Evolutionary conservation across 495 filamentous ascomycete species (phyloP).

Genomic region (Trichoderma asperelloides): DNA sequence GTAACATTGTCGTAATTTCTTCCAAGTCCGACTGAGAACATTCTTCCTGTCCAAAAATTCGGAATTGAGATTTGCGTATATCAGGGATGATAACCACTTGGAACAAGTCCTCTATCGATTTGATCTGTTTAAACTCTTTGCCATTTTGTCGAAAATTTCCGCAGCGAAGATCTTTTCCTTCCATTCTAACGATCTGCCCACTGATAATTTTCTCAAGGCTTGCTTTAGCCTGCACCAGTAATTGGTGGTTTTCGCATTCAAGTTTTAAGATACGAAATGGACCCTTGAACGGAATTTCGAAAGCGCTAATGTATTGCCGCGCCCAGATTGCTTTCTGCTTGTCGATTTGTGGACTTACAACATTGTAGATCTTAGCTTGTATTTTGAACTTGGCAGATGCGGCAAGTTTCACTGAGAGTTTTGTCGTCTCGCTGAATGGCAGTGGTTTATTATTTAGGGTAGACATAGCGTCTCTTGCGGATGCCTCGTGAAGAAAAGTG

Average conservation of each 20-base stretch:
- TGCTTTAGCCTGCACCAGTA: conserved; percentile 29
- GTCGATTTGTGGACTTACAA: not conserved
- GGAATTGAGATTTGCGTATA: conserved; percentile 20
- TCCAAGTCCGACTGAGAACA: not conserved
- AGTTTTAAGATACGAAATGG: not conserved
- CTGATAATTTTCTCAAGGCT: conserved; percentile 23
- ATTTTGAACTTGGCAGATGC: not conserved
- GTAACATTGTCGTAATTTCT: conserved; percentile 13
- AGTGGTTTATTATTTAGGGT: not conserved
- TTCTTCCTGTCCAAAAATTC: not conserved
- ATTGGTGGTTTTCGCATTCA: conserved; percentile 19
- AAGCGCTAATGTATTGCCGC: not conserved
- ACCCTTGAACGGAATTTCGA: not conserved
- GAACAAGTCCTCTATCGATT: conserved; percentile 13
- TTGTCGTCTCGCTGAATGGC: not conserved
- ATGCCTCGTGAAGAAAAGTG: not conserved
- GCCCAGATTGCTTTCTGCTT: not conserved
- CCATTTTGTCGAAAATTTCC: conserved; percentile 17
- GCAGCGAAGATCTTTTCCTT: conserved; percentile 21
- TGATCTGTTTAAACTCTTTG: conserved; percentile 13
- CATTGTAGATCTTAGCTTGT: not conserved
- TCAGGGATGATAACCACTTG: conserved; percentile 27
- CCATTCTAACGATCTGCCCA: conserved; percentile 15
- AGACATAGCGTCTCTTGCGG: not conserved
- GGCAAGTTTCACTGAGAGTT: not conserved